Evolutionary conservation across 176 grass and related monocot species (phyloP).

Genomic region (Carex scoparia): DNA sequence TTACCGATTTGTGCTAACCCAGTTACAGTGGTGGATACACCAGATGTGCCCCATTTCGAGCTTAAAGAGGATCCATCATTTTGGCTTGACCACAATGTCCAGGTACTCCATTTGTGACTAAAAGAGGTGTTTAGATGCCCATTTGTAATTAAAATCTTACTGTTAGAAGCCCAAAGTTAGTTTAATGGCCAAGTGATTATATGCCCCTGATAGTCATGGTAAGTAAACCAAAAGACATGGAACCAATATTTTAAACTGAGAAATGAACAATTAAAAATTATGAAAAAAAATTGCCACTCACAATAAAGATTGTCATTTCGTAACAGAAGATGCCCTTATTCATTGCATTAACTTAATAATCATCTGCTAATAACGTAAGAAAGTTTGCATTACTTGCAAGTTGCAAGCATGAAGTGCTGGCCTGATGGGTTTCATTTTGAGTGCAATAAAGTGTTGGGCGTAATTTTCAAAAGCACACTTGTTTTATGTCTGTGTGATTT

Average conservation of each 20-base stretch:
- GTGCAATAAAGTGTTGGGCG: not conserved
- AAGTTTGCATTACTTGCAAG: not conserved
- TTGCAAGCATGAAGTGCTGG: not conserved
- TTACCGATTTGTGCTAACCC: slow-evolving; percentile 23
- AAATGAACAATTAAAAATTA: not conserved
- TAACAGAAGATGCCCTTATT: not conserved
- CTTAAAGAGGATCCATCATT: slow-evolving; percentile 87
- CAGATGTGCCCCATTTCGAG: slow-evolving; percentile 64
- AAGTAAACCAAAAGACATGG: not conserved
- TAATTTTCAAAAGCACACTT: not conserved
- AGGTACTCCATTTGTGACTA: slow-evolving; percentile 36
- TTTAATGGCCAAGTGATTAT: not conserved
- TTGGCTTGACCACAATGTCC: slow-evolving; percentile 93
- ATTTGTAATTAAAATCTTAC: not conserved
- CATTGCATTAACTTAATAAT: not conserved
- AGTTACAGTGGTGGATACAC: slow-evolving; percentile 35
- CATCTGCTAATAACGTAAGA: not conserved
- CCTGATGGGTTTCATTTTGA: not conserved
- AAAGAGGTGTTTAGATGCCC: not conserved
- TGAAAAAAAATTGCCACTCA: not conserved
- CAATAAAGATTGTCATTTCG: not conserved
- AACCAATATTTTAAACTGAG: not conserved
- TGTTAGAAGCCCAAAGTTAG: not conserved
- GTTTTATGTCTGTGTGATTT: slow-evolving; percentile 7
- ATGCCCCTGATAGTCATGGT: not conserved